Conservation (phyloP, 73 alveolate genomes). For the Paraurostyla sp. region DNA sequence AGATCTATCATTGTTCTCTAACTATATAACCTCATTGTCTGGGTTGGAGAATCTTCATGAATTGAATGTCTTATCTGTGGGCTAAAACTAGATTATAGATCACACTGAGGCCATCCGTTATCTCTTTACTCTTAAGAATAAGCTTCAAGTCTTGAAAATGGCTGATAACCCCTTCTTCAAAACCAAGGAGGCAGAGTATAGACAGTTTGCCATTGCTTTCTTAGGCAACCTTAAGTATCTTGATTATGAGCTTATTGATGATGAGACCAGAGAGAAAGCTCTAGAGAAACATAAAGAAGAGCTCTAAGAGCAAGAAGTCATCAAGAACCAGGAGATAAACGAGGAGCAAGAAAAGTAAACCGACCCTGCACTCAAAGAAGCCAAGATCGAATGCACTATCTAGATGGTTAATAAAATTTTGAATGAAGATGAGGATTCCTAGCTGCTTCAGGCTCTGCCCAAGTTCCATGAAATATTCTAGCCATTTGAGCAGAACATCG, state of each 20-base stretch:
- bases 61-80: slow-evolving; percentile 85
- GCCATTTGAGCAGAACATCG: slow-evolving; percentile 57
- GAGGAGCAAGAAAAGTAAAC: slow-evolving; percentile 70
- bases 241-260: slow-evolving; percentile 85
- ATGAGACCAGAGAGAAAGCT: slow-evolving; percentile 78
- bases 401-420: slow-evolving; percentile 62
- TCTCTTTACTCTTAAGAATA: slow-evolving; percentile 72
- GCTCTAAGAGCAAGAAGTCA: slow-evolving; percentile 67
- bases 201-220: slow-evolving; percentile 80
- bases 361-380: slow-evolving; percentile 66
- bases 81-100: slow-evolving; percentile 73
- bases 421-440: slow-evolving; percentile 58
- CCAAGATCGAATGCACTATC: slow-evolving; percentile 69
- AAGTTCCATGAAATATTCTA: slow-evolving; percentile 60
- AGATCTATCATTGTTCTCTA: slow-evolving; percentile 86
- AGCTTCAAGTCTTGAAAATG: slow-evolving; percentile 81
- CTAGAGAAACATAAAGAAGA: slow-evolving; percentile 85
- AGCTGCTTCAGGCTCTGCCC: slow-evolving; percentile 49
- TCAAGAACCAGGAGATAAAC: slow-evolving; percentile 63
- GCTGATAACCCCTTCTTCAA: slow-evolving; percentile 90
- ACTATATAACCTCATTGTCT: slow-evolving; percentile 73
- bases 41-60: slow-evolving; percentile 82
- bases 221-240: slow-evolving; percentile 81
- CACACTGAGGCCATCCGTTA: slow-evolving; percentile 73
- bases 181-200: slow-evolving; percentile 78